Percentiles rank a stretch among this genome's conserved stretches.
These are phyloP conservation scores for Eimeria falciformis DNA, from an alignment of 169 alveolate species.

Conservation along the genomic window DNA sequence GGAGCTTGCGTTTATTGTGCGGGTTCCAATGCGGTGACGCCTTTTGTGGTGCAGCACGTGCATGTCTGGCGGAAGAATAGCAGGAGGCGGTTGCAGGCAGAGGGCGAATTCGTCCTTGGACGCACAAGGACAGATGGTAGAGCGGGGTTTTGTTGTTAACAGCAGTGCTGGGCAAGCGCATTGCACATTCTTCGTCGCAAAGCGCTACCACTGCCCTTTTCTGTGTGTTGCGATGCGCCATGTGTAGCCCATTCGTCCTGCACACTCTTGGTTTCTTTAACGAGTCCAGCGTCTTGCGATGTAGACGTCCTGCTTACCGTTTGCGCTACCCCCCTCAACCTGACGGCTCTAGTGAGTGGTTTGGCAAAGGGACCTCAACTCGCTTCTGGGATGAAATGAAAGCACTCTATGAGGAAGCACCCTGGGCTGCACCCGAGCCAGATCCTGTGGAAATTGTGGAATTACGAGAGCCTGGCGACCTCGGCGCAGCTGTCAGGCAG, in stretches of 20 bases:
- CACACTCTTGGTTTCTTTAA: constrained; percentile 59
- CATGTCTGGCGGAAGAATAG: no score
- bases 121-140: no score
- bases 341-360: constrained; percentile 33
- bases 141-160: no score
- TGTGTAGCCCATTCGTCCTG: constrained; percentile 26
- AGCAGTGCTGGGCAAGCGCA: background rate
- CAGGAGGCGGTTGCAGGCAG: no score
- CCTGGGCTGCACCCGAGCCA: constrained; percentile 38
- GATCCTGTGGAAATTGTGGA: constrained; percentile 47
- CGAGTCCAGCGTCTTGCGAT: constrained; percentile 58
- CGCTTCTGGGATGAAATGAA: constrained; percentile 65
- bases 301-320: constrained; percentile 56
- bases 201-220: no score
- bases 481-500: background rate
- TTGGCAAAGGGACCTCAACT: constrained; percentile 5
- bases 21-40: no score
- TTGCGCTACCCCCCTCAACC: constrained; percentile 59
- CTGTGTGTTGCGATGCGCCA: background rate
- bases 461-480: background rate
- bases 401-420: constrained; percentile 32
- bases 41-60: no score
- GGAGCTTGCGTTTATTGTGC: background rate
- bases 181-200: background rate
- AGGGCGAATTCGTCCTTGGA: no score